Evolutionary conservation across 225 moss, liverwort and hornwort species (phyloP), one percentile per base, ranked within the genome.

Genomic region (Marchantia paleacea): DNA sequence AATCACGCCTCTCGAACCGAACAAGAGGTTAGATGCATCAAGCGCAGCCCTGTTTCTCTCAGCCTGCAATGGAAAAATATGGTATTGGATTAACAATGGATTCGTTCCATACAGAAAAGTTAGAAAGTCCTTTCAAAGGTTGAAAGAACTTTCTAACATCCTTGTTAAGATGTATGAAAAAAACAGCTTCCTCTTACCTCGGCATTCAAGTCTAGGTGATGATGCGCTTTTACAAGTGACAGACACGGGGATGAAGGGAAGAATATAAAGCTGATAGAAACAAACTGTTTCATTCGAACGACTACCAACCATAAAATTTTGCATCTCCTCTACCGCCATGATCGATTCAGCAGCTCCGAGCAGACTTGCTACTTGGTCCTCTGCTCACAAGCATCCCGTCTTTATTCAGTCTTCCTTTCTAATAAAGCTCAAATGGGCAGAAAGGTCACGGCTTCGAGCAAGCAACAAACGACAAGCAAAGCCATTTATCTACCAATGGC

Each of bases 271-370:
- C 39, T 39, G 39, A 39, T 39, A 39, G 39, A 39, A 39, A 54
- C 39, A 12, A 30, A 52, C 29, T 39, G 39, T 39, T 68, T 68
- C 3, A 12, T 48, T n/a, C 11, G 25, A 68, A 24, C 52, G 47
- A 7, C 12, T 18, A 69, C 80, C 15, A 69, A 91, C 91, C 96
- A 94, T 96, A 39, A 94, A 92, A 0, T 80, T 91, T 10, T 90
- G 91, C 92, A 96, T 94, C 80, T 96, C 96, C n/a, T 96, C 96
- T 6, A 92, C 92, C 0, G 94, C 90, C 90, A 94, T 90, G 15
- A 96, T 91, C 79, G 94, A 90, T 76, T 94, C 91, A 0, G 94
- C 94, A 0, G 94, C 92, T 52, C 85, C 90, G 6, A 92, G 83
- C 7, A 94, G 73, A 62, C 94, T 91, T 22, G 88, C 92, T 69